Evolutionary conservation across 352 stramenopile genomes (phyloP).

Genomic region (Pythium diclinum): DNA sequence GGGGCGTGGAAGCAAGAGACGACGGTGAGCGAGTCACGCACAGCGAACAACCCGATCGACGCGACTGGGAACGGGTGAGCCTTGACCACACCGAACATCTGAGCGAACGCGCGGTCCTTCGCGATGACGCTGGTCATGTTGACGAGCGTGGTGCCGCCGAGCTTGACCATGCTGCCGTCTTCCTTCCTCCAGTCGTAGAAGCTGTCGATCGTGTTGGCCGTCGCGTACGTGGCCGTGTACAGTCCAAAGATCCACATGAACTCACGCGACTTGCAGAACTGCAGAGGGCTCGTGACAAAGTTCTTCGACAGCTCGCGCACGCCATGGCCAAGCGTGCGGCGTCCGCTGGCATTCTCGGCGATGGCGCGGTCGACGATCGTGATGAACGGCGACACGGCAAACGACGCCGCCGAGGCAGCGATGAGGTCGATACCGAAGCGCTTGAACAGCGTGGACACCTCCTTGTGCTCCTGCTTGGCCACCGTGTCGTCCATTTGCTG

Average conservation of each 20-base stretch:
- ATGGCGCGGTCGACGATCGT: slow-evolving; percentile 51
- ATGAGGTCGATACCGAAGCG: slow-evolving; percentile 30
- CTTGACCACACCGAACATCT: slow-evolving; percentile 58
- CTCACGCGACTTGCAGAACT: slow-evolving; percentile 46
- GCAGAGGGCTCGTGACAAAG: slow-evolving; percentile 35
- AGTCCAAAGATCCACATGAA: slow-evolving; percentile 62
- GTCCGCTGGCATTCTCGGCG: slow-evolving; percentile 46
- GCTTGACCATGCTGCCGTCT: slow-evolving; percentile 40
- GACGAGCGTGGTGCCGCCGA: slow-evolving; percentile 46
- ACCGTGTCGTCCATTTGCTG: slow-evolving; percentile 30
- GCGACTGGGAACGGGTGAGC: slow-evolving; percentile 41
- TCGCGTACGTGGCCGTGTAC: slow-evolving; percentile 59
- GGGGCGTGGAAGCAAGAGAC: slow-evolving; percentile 59
- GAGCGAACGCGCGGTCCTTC: slow-evolving; percentile 60
- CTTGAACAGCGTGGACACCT: slow-evolving; percentile 18
- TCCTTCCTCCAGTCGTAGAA: slow-evolving; percentile 40
- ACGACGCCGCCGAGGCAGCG: slow-evolving; percentile 30
- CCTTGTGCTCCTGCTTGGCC: slow-evolving; percentile 9
- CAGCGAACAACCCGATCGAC: slow-evolving; percentile 49
- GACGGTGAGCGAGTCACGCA: slow-evolving; percentile 50
- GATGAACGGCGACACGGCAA: slow-evolving; percentile 42
- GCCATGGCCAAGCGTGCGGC: slow-evolving; percentile 29
- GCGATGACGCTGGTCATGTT: slow-evolving; percentile 59
- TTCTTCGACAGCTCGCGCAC: slow-evolving; percentile 32
- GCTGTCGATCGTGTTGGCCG: slow-evolving; percentile 52